Evolutionary conservation across 1,284 basidiomycete species (phyloP).

Genomic region (Boletus sp.): DNA sequence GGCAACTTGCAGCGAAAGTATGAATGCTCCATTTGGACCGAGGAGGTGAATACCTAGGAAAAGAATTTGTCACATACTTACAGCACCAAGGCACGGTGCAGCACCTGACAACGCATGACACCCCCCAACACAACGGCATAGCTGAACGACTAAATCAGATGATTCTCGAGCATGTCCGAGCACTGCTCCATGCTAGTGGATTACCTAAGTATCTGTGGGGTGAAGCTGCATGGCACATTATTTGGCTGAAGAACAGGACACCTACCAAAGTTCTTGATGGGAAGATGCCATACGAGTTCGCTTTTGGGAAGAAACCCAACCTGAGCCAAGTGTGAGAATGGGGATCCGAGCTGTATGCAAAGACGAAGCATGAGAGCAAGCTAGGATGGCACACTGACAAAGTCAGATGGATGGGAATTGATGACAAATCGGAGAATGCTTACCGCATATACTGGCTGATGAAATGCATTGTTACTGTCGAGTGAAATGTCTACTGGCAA

Average conservation of each 20-base stretch:
- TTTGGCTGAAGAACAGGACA: background rate
- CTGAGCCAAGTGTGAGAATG: background rate
- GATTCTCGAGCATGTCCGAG: too few relatives aligned
- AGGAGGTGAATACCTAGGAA: background rate
- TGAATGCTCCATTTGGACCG: background rate
- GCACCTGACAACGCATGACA: background rate
- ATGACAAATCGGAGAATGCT: background rate
- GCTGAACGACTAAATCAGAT: too few relatives aligned
- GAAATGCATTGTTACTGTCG: background rate
- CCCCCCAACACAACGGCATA: too few relatives aligned
- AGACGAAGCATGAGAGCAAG: background rate
- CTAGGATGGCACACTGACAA: background rate
- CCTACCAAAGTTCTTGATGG: background rate
- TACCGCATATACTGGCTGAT: background rate
- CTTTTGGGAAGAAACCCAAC: background rate
- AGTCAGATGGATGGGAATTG: background rate
- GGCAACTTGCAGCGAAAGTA: too few relatives aligned
- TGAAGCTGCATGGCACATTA: background rate
- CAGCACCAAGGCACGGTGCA: background rate
- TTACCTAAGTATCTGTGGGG: background rate
- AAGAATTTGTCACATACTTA: background rate
- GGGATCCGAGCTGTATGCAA: background rate
- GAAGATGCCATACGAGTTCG: background rate
- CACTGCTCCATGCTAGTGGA: too few relatives aligned
- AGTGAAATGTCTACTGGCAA: background rate